A percentile compares a stretch with the other conserved stretches of the same genome.
These are phyloP conservation scores for Debaryomyces maramus DNA, from an alignment of 805 yeast species.

Conservation along the genomic window DNA sequence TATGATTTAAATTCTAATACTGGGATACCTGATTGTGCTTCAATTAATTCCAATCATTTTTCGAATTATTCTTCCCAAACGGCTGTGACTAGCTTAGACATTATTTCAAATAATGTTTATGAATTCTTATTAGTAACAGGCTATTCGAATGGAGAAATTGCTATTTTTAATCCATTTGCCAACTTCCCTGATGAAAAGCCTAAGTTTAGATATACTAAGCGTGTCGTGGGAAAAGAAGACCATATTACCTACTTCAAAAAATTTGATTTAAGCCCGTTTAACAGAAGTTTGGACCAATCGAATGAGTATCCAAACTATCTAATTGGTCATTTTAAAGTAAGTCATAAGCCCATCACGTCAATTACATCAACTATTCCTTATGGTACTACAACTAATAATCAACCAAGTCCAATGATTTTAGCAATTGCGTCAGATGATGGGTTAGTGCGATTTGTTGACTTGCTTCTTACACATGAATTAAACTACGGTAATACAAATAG, in stretches of 20 bases:
- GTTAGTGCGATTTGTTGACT: slow-evolving; percentile 55
- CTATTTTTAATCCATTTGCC: slow-evolving; percentile 43
- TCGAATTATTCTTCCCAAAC: slow-evolving; percentile 11
- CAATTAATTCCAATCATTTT: slow-evolving; percentile 5
- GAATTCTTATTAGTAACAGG: slow-evolving; percentile 57
- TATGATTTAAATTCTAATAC: slow-evolving; percentile 41
- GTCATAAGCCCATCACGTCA: slow-evolving; percentile 57
- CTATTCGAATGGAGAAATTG: slow-evolving; percentile 61
- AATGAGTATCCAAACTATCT: slow-evolving; percentile 13
- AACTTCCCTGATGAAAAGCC: slow-evolving; percentile 6
- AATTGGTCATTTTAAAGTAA: slow-evolving; percentile 63
- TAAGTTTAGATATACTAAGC: slow-evolving; percentile 13
- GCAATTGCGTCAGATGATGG: slow-evolving; percentile 69
- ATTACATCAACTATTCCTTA: slow-evolving; percentile 34
- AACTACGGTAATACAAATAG: slow-evolving; percentile 25
- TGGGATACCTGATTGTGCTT: slow-evolving; percentile 8
- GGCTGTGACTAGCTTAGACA: slow-evolving; percentile 25
- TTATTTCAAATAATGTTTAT: slow-evolving; percentile 29
- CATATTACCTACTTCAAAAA: slow-evolving; percentile 36
- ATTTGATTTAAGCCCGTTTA: slow-evolving; percentile 35
- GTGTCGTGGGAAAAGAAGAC: slow-evolving; percentile 26
- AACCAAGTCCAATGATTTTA: slow-evolving; percentile 41
- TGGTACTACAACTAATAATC: slow-evolving; percentile 5
- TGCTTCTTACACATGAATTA: slow-evolving; percentile 31
- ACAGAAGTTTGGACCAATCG: slow-evolving; percentile 5